phyloP scores from a whole-genome alignment of 2,329 filamentous ascomycete species.

The Penicillium sp. region DNA sequence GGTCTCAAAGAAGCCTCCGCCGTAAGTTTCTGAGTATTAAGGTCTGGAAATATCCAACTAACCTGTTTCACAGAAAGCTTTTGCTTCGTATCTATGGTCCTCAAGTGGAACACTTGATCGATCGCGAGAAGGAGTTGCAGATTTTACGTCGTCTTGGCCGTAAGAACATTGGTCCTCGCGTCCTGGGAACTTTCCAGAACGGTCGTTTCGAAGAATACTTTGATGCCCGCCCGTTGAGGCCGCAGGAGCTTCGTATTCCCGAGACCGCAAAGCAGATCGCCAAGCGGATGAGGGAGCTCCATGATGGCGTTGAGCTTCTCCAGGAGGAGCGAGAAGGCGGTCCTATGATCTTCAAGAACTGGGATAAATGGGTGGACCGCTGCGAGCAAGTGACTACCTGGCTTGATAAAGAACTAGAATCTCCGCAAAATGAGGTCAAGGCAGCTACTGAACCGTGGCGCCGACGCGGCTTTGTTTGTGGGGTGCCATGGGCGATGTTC shows the following conservation, averaged over 20 bases:
- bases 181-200: constrained; percentile 89
- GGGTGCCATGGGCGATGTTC: constrained; percentile 77
- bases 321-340: constrained; percentile 72
- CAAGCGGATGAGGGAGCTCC: constrained; percentile 93
- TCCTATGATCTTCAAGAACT: constrained; percentile 83
- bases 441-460: constrained; percentile 57
- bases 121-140: constrained; percentile 81
- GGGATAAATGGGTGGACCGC: constrained; percentile 82
- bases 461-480: constrained; percentile 70
- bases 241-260: constrained; percentile 69
- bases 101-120: constrained; percentile 92
- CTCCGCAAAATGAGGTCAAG: constrained; percentile 42
- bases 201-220: constrained; percentile 95
- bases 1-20: constrained; percentile 47
- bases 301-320: constrained; percentile 85
- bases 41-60: neutral
- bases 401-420: constrained; percentile 56
- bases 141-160: constrained; percentile 80
- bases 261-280: constrained; percentile 89
- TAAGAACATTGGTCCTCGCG: constrained; percentile 86
- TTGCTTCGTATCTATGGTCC: constrained; percentile 90
- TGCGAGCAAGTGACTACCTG: constrained; percentile 51
- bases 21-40: constrained; percentile 42
- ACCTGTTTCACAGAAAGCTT: constrained; percentile 56
- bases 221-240: constrained; percentile 74